Percentiles rank a stretch among this genome's conserved stretches.
These are phyloP conservation scores for Chrysochromulina parva DNA, from an alignment of 78 protist genomes.

Conservation along the genomic window DNA sequence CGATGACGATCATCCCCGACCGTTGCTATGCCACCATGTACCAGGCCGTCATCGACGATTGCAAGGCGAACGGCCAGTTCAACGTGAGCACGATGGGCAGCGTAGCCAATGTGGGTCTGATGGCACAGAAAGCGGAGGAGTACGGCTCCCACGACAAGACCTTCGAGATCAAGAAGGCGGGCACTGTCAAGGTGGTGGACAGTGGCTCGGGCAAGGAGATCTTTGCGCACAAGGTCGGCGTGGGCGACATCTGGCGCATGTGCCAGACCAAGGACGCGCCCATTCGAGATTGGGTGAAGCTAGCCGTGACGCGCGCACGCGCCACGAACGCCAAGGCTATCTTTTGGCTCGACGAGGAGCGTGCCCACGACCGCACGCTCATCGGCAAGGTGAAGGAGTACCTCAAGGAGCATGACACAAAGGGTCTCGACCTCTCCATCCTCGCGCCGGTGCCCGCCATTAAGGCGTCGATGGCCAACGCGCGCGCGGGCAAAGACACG, in stretches of 20 bases:
- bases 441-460: conserved; percentile 38
- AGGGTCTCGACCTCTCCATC: conserved; percentile 39
- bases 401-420: conserved; percentile 41
- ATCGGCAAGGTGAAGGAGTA: neutral
- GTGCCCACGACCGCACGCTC: neutral
- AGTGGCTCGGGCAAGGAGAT: neutral
- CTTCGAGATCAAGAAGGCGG: neutral
- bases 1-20: conserved; percentile 51
- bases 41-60: conserved; percentile 22
- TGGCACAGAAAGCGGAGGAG: conserved; percentile 63
- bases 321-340: conserved; percentile 4
- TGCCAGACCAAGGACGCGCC: conserved; percentile 61
- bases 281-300: conserved; percentile 49
- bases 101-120: conserved; percentile 43
- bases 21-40: conserved; percentile 54
- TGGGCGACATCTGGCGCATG: conserved; percentile 59
- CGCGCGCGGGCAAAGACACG: conserved; percentile 49
- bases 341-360: conserved; percentile 43
- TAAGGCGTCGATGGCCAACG: neutral
- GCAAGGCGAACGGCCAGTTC: conserved; percentile 50
- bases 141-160: conserved; percentile 64
- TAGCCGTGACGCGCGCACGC: conserved; percentile 55
- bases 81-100: conserved; percentile 41
- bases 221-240: conserved; percentile 3
- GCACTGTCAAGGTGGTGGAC: neutral